These are phyloP conservation scores for Boechera retrofracta DNA, from an alignment of 345 rosid species.

Conservation along the genomic window DNA sequence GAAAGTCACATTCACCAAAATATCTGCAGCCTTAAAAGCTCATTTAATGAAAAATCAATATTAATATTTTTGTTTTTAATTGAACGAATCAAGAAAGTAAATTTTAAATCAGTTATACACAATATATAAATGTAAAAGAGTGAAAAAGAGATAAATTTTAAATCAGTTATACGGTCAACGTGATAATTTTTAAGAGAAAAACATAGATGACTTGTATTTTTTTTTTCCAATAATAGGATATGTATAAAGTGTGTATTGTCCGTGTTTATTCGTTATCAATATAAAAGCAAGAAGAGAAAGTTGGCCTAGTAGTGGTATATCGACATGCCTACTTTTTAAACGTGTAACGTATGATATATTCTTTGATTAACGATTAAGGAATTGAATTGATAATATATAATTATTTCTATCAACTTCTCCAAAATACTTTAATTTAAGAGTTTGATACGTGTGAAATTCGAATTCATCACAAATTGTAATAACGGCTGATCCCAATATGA, in stretches of 20 bases:
- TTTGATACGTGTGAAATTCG: conserved; percentile 27
- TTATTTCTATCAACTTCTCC: not conserved
- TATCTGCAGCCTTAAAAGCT: not conserved
- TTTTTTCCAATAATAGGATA: not conserved
- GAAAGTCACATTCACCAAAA: conserved; percentile 20
- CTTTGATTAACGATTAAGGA: conserved; percentile 26
- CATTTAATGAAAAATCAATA: not conserved
- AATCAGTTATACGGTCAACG: conserved; percentile 2
- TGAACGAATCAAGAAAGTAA: not conserved
- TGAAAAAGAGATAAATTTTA: not conserved
- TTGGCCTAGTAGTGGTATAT: conserved; percentile 19
- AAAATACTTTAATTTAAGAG: not conserved
- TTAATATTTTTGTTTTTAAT: too few species aligned
- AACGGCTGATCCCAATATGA: conserved; percentile 11
- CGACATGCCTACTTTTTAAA: conserved; percentile 31
- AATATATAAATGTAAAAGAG: not conserved
- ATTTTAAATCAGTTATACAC: not conserved
- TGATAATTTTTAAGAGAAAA: not conserved
- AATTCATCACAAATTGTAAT: not conserved
- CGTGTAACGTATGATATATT: not conserved
- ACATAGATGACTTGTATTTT: not conserved
- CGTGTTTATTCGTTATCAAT: conserved; percentile 23
- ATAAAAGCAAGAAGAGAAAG: not conserved
- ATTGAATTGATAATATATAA: not conserved
- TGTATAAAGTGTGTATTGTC: not conserved